A percentile compares a stretch with the other conserved stretches of the same genome.
Conservation (phyloP, 139 green algal genomes). For the Chlamydomonas applanata region DNA sequence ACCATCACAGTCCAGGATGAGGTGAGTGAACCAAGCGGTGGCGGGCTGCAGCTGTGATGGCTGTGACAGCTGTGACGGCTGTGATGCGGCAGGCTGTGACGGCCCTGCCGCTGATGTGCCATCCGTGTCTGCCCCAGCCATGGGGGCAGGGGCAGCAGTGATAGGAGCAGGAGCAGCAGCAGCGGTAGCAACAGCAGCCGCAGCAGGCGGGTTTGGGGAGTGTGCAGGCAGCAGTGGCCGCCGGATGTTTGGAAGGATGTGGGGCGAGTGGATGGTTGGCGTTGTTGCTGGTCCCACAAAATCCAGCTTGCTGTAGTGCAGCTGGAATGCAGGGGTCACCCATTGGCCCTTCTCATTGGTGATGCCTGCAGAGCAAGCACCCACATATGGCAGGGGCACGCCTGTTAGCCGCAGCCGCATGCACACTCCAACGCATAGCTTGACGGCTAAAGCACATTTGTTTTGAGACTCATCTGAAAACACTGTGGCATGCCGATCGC, state of each 20-base stretch:
- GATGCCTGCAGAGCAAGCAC: constrained; percentile 48
- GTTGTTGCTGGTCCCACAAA: neutral
- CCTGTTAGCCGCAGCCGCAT: too few species aligned
- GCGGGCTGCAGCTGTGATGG: neutral
- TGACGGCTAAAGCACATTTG: too few species aligned
- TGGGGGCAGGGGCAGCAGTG: too few species aligned
- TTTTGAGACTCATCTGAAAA: too few species aligned
- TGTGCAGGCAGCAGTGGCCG: neutral
- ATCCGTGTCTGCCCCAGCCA: too few species aligned
- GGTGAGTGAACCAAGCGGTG: constrained; percentile 40
- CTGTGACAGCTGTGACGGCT: too few species aligned
- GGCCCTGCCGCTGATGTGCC: neutral
- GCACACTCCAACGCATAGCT: too few species aligned
- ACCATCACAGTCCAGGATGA: constrained; percentile 82
- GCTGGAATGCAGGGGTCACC: constrained; percentile 78
- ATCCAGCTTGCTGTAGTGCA: constrained; percentile 66
- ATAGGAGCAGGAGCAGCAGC: neutral
- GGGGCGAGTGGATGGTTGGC: too few species aligned
- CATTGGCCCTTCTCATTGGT: constrained; percentile 52
- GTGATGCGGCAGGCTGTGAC: neutral
- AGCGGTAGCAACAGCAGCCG: neutral
- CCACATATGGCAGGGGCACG: too few species aligned
- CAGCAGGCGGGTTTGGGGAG: neutral
- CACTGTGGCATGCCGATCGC: too few species aligned
- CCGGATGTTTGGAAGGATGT: too few species aligned